These are phyloP conservation scores for Zoysia pacifica DNA, from an alignment of 176 grass and related monocot genomes.

Conservation along the genomic window DNA sequence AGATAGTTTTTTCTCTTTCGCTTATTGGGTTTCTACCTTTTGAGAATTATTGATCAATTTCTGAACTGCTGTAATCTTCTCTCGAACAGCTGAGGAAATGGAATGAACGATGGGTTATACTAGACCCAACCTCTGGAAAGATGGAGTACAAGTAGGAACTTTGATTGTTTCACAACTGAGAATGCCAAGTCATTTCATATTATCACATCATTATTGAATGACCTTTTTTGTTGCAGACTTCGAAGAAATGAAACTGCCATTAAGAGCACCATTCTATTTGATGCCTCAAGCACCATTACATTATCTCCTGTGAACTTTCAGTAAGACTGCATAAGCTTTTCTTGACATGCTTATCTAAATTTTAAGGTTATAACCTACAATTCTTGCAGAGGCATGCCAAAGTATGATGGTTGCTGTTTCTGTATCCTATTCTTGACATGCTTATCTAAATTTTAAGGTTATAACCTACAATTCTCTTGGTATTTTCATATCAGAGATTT, in stretches of 20 bases:
- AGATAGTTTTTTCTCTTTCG: background rate
- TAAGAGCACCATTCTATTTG: constrained; percentile 85
- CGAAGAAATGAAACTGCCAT: constrained; percentile 71
- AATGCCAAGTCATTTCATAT: constrained; percentile 12
- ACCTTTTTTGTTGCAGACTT: constrained; percentile 54
- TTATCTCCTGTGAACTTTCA: constrained; percentile 96
- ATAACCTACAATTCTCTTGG: constrained; percentile 28
- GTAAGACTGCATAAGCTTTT: constrained; percentile 53
- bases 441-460: constrained; percentile 10
- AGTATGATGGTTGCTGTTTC: constrained; percentile 95
- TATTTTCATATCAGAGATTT: constrained; percentile 24
- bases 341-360: background rate
- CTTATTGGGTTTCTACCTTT: background rate
- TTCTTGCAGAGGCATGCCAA: constrained; percentile 81
- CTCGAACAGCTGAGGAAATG: constrained; percentile 83
- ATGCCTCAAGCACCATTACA: constrained; percentile 91
- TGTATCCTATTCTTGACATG: constrained; percentile 62
- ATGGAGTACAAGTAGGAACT: constrained; percentile 98
- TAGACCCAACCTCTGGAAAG: constrained; percentile 92
- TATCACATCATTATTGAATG: constrained; percentile 6
- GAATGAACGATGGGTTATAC: constrained; percentile 94
- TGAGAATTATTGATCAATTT: background rate
- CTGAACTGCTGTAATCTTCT: constrained; percentile 11
- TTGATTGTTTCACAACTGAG: constrained; percentile 20
- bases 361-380: constrained; percentile 25